These are phyloP conservation scores for Danielozyma ontarioensis DNA, from an alignment of 805 yeast genomes.

Conservation along the genomic window DNA sequence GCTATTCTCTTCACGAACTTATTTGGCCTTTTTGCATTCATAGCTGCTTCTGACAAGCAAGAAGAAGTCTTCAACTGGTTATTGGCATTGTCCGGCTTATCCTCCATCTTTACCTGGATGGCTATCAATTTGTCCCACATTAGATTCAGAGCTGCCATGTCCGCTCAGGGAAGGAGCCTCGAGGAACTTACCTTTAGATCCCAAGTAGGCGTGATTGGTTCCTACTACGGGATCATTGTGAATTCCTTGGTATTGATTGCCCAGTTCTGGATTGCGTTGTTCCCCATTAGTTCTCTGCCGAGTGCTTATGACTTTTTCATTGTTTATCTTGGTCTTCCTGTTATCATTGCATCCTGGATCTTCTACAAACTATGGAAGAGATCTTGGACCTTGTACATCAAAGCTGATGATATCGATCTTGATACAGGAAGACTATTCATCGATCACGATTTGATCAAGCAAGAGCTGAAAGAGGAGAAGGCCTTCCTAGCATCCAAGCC, in stretches of 20 bases:
- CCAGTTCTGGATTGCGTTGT: conserved; percentile 64
- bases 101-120: conserved; percentile 61
- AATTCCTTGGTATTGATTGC: conserved; percentile 49
- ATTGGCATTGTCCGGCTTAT: conserved; percentile 57
- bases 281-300: conserved; percentile 44
- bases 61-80: conserved; percentile 61
- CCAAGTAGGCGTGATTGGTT: conserved; percentile 49
- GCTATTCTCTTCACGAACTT: conserved; percentile 11
- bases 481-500: conserved; percentile 20
- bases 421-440: conserved; percentile 50
- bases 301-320: conserved; percentile 27
- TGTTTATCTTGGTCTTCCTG: conserved; percentile 30
- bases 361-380: conserved; percentile 24
- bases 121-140: conserved; percentile 56
- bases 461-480: conserved; percentile 30
- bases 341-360: conserved; percentile 23
- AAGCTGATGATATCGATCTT: conserved; percentile 50
- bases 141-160: conserved; percentile 54
- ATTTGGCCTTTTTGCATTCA: conserved; percentile 13
- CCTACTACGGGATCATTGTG: conserved; percentile 45
- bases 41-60: conserved; percentile 38
- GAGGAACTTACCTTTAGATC: conserved; percentile 50
- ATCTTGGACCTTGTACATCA: conserved; percentile 30
- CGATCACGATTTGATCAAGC: conserved; percentile 28
- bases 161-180: conserved; percentile 43